Base-by-base conservation (phyloP, 139 green algal genomes). In the Micractinium sp. region DNA sequence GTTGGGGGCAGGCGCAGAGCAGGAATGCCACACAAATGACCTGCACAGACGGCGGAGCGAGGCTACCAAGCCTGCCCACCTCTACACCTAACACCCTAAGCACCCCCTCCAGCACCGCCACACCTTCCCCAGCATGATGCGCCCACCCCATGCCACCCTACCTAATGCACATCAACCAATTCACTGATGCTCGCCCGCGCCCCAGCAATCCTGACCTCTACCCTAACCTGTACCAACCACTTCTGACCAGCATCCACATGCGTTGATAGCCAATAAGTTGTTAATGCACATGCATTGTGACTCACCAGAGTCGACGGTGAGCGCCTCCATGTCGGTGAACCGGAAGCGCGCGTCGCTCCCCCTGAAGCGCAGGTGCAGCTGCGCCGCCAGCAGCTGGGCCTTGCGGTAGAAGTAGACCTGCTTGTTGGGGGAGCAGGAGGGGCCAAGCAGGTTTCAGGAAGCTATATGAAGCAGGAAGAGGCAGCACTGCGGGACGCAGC, bases 391-490 rank as follows among this genome's bases (percentile, higher is more conserved):
- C 66, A 66, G 38, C 83, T 95, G 93, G n/a, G 92, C 92, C 81
- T 92, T 93, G 39, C 93, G 87, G 36, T 90, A 87, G 38, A 93
- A 93, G 61, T 47, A 38, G 39, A 95, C 91, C 36, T 88, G 85
- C 23, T 56, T 56, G 47, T 56, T 56, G 47, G 47, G 47, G 76
- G 15, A 60, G 36, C 2, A 23, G 76, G 4, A 3, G 4, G 35
- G 75, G 13, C n/a, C n/a, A n/a, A n/a, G n/a, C n/a, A 29, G 73
- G 31, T 41, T 31, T 9, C 47, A 38, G 3, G 63, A 3, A 25
- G 63, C 63, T 71, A 7, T 4, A 71, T 27, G 16, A 29, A 71
- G 14, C 9, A 23, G 16, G 63, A 12, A 23, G 16, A 71, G 22
- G 2, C 63, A 25, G 63, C 63, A 14, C 60, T 66, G 60, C 60